Evolutionary conservation across 176 grass and related monocot species (phyloP), one percentile per base, ranked within the genome.

Genomic region (Microstegium vimineum): DNA sequence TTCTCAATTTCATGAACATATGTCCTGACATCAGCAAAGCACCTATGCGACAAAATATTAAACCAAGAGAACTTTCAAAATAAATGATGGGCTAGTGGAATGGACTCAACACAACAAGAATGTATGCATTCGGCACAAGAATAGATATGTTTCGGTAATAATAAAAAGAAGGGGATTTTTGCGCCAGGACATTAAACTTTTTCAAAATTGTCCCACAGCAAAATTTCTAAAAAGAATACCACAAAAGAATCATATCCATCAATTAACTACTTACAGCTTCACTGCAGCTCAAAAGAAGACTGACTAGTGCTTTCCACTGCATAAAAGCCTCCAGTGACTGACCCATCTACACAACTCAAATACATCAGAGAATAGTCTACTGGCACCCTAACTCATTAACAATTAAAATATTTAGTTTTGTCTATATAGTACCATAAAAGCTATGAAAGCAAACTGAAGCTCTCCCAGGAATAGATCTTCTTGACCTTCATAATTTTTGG

Each of bases 261-360:
- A 61, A 46, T 38, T 31, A 25, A 59, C n/a, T 56, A 91, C 86
- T 98, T 91, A 98, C 95, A 88, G 92, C 95, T 77, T 98, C 72
- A 11, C 43, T 85, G 35, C 95, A 94, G 82, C 90, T 93, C 56
- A 98, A 88, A 83, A 98, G 90, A 94, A 98, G 92, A 81, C 67
- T 86, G 82, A 93, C 38, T 57, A 98, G 71, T 84, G 90, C 77
- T 84, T 98, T 98, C 92, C 95, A 98, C 40, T 98, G 95, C 85
- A 89, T 83, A 77, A 98, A 94, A 41, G 88, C 89, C 85, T 98
- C 92, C 35, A 94, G 82, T 20, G 92, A 98, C 28, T 94, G 92
- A 11, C 90, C 92, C 90, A 98, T 98, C 95, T 98, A 60, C 80
- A 77, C 47, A 82, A 65, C 32, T 71, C 47, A 77, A 67, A 81